phyloP scores from a whole-genome alignment of 495 filamentous ascomycete species.

The Aspergillus cavernicola region DNA sequence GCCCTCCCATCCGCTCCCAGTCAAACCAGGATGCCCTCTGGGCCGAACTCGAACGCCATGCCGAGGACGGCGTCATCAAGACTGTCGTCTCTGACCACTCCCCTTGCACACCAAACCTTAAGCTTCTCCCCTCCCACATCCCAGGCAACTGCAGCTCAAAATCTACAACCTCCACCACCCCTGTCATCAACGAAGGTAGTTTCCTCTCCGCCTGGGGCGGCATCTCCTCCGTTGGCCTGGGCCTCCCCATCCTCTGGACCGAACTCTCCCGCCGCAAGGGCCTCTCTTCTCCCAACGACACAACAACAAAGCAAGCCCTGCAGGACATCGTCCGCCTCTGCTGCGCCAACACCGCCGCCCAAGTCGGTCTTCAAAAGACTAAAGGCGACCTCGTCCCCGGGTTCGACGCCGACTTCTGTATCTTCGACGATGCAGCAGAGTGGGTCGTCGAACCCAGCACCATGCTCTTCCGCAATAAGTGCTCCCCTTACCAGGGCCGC shows the following conservation, averaged over 20 bases:
- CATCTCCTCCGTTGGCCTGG: slow-evolving; percentile 89
- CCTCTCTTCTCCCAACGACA: slow-evolving; percentile 37
- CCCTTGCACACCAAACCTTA: slow-evolving; percentile 91
- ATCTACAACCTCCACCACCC: not conserved
- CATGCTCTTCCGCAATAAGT: slow-evolving; percentile 96
- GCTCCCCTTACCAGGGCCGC: slow-evolving; percentile 86
- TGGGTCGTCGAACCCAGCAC: slow-evolving; percentile 64
- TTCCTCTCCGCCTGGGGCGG: slow-evolving; percentile 97
- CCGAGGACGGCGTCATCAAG: slow-evolving; percentile 73
- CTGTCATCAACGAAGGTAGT: slow-evolving; percentile 40
- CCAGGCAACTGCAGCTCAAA: slow-evolving; percentile 31
- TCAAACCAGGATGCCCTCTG: slow-evolving; percentile 86
- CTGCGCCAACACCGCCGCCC: slow-evolving; percentile 79
- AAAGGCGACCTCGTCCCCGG: slow-evolving; percentile 84
- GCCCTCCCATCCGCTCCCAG: slow-evolving; percentile 84
- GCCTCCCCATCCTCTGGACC: slow-evolving; percentile 88
- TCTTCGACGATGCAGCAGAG: slow-evolving; percentile 80
- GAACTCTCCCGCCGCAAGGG: slow-evolving; percentile 58
- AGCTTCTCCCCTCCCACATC: slow-evolving; percentile 72
- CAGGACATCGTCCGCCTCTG: slow-evolving; percentile 82
- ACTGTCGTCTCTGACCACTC: slow-evolving; percentile 97
- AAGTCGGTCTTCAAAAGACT: slow-evolving; percentile 77
- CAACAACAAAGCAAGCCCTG: slow-evolving; percentile 45
- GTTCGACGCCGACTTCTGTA: slow-evolving; percentile 86
- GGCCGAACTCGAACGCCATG: slow-evolving; percentile 64